Percentiles rank a stretch among this genome's conserved stretches.
Evolutionary conservation across 1,284 basidiomycete species (phyloP).

Genomic region (Athelia sp.): DNA sequence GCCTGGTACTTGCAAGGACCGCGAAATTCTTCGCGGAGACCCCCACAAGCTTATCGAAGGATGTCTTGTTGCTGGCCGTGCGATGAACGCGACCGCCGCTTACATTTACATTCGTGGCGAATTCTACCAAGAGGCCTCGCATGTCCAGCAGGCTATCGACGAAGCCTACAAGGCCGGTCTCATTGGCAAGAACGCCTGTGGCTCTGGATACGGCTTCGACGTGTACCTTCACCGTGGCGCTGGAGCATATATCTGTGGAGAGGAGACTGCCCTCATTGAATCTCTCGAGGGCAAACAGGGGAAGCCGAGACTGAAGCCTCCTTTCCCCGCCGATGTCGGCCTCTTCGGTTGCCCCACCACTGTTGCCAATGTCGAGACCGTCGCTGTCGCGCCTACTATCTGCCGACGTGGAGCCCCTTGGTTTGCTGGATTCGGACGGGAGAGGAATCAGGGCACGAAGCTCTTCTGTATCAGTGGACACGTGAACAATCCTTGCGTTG

Average conservation of each 20-base stretch:
- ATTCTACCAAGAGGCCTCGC: slow-evolving; percentile 93
- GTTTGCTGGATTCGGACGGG: slow-evolving; percentile 92
- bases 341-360: slow-evolving; percentile 96
- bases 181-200: slow-evolving; percentile 91
- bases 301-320: slow-evolving; percentile 97
- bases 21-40: slow-evolving; percentile 96
- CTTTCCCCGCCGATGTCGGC: slow-evolving; percentile 97
- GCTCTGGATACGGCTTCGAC: slow-evolving; percentile 91
- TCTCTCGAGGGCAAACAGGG: slow-evolving; percentile 97
- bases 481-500: slow-evolving; percentile 97
- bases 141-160: slow-evolving; percentile 91
- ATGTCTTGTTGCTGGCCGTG: slow-evolving; percentile 95
- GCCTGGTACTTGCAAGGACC: slow-evolving; percentile 98
- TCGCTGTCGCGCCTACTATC: slow-evolving; percentile 96
- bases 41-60: slow-evolving; percentile 98
- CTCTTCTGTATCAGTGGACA: slow-evolving; percentile 95
- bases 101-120: slow-evolving; percentile 99
- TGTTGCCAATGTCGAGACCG: slow-evolving; percentile 98
- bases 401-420: slow-evolving; percentile 87
- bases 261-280: slow-evolving; percentile 98
- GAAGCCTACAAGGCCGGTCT: slow-evolving; percentile 94
- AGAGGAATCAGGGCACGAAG: slow-evolving; percentile 95
- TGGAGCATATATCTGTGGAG: slow-evolving; percentile 97
- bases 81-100: slow-evolving; percentile 96
- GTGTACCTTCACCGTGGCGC: slow-evolving; percentile 97